These are phyloP conservation scores for Trebouxia gelatinosa DNA, from an alignment of 163 green algal species.

Conservation along the genomic window DNA sequence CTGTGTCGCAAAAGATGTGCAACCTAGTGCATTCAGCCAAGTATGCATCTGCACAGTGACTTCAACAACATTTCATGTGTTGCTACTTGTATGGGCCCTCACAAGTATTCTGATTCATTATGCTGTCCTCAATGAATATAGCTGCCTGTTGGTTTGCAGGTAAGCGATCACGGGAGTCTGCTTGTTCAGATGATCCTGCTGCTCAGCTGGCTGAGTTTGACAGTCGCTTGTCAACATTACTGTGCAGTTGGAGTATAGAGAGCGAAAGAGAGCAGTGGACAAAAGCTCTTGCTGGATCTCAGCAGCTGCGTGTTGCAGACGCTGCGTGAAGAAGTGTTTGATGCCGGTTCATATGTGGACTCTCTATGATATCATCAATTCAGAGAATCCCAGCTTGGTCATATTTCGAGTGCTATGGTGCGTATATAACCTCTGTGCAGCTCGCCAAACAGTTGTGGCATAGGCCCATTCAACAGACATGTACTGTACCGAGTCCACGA, in stretches of 20 bases:
- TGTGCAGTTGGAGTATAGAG: slow-evolving; percentile 15
- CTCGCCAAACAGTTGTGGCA: neutral
- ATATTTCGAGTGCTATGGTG: neutral
- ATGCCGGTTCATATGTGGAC: too few relatives aligned
- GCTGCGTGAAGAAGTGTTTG: too few relatives aligned
- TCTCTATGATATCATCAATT: neutral
- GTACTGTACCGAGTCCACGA: too few relatives aligned
- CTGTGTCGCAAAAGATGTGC: too few relatives aligned
- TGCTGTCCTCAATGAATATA: neutral
- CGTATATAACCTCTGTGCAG: neutral
- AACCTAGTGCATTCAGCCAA: too few relatives aligned
- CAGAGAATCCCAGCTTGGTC: neutral
- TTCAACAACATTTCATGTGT: neutral
- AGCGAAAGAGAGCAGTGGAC: slow-evolving; percentile 12
- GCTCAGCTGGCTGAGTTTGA: slow-evolving; percentile 18
- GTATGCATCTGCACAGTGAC: too few relatives aligned
- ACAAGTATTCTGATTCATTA: neutral
- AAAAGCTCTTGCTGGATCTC: neutral
- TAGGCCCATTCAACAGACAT: too few relatives aligned
- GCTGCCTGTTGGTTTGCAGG: neutral
- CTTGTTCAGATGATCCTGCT: neutral
- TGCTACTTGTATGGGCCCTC: neutral
- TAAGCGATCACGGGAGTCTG: neutral
- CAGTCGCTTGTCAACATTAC: neutral
- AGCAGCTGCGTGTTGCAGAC: too few relatives aligned